phyloP scores from a whole-genome alignment of 805 yeast species.

The Candida taoyuanica region DNA sequence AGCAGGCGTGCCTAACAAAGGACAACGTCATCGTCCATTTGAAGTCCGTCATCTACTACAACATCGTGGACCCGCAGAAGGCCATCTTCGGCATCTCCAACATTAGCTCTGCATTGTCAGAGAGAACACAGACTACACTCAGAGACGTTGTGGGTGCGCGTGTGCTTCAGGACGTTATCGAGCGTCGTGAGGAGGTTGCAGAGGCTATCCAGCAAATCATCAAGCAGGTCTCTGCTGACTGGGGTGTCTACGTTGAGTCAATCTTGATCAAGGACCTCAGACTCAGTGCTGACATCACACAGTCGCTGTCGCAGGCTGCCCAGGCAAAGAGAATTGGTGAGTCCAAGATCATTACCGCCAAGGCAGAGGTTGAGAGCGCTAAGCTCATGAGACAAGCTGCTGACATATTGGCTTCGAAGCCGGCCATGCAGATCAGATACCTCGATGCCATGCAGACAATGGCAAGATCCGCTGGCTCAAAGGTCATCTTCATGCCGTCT shows the following conservation, averaged over 20 bases:
- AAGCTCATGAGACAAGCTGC: slow-evolving; percentile 77
- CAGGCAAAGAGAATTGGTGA: slow-evolving; percentile 75
- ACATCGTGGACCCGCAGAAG: slow-evolving; percentile 62
- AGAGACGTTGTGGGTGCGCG: slow-evolving; percentile 69
- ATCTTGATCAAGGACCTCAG: slow-evolving; percentile 63
- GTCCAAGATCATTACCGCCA: slow-evolving; percentile 67
- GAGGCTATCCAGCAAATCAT: slow-evolving; percentile 58
- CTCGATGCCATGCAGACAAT: slow-evolving; percentile 74
- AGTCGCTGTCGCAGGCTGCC: slow-evolving; percentile 66
- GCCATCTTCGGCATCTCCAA: slow-evolving; percentile 54
- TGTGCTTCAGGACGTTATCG: slow-evolving; percentile 65
- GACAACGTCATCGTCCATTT: slow-evolving; percentile 62
- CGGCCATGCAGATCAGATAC: slow-evolving; percentile 76
- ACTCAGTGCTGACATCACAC: slow-evolving; percentile 50
- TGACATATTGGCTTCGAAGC: slow-evolving; percentile 65
- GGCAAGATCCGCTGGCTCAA: slow-evolving; percentile 58
- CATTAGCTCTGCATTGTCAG: slow-evolving; percentile 52
- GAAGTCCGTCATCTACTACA: slow-evolving; percentile 64
- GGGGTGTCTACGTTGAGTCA: slow-evolving; percentile 70
- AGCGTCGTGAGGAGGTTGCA: slow-evolving; percentile 68
- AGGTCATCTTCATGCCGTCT: slow-evolving; percentile 70
- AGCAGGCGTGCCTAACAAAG: slow-evolving; percentile 65
- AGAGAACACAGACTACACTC: slow-evolving; percentile 68
- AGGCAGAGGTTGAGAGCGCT: slow-evolving; percentile 72
- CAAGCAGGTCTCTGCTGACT: slow-evolving; percentile 53